Evolutionary conservation across 169 alveolate species (phyloP), one percentile per base, ranked within the genome.

Genomic region (Eimeria sp.): DNA sequence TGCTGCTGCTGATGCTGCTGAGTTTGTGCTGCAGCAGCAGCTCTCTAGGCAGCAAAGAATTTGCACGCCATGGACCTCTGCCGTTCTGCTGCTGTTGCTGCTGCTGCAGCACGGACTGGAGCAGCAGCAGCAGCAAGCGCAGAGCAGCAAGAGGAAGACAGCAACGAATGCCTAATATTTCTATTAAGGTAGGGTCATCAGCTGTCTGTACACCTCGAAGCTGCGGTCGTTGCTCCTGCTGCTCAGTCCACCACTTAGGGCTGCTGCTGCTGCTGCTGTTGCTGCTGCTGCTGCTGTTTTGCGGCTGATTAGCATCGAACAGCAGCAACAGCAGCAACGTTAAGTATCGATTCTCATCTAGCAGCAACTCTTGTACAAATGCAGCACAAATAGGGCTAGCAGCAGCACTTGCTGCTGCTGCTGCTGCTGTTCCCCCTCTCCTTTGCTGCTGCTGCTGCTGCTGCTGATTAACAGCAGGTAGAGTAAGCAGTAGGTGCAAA

Each of bases 91-190:
- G 91, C 91, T 83, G 91, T 63, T 84, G 89, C 92, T 84, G 92
- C 92, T 84, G 92, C 92, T 84, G 92, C 92, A 58, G 92, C 92
- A 61, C 57, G 10, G 80, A 30, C 80, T 84, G 92, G 80, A 84
- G 80, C 61, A 84, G 92, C 92, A 84, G 61, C 92, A 84, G 92
- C 92, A 84, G 92, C 92, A 84, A 63, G 58, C 80, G 92, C 78
- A 84, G 92, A 54, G 92, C 92, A 84, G 92, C 92, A 57, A 84
- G 92, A 61, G 92, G 92, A 11, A 84, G 92, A 63, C 92, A 84
- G 76, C 92, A 84, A 47, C 92, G 80, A 54, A 84, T 49, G 5
- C 92, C 92, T 4, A 84, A 61, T 3, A 84, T 61, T 22, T 84
- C 92, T 13, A 84, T 43, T 34, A 61, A 84, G 16, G 92, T 61